phyloP scores from a whole-genome alignment of 495 filamentous ascomycete species.

The Pyrenopolyporus hunteri region DNA sequence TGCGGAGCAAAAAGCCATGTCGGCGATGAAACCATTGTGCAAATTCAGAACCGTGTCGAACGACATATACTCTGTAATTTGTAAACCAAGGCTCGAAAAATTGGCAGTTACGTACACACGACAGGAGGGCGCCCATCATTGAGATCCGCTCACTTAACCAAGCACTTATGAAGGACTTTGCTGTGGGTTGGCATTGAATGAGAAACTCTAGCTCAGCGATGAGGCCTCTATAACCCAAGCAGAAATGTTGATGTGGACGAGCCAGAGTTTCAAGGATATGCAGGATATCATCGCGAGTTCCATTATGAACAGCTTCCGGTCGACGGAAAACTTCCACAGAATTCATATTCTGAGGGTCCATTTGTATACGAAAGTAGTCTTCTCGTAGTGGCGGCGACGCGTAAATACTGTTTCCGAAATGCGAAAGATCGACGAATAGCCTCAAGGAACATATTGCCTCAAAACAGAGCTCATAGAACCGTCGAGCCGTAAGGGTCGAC shows the following conservation, averaged over 20 bases:
- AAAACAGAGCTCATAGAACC: background rate
- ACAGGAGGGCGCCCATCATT: conserved; percentile 1
- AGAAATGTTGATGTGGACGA: background rate
- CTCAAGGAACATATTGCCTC: background rate
- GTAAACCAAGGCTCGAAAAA: background rate
- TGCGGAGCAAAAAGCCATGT: background rate
- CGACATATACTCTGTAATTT: too few relatives aligned
- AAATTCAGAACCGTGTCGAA: too few relatives aligned
- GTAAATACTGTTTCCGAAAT: background rate
- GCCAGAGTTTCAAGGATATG: background rate
- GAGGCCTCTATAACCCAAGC: background rate
- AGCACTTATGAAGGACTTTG: background rate
- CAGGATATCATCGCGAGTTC: background rate
- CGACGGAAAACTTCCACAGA: background rate
- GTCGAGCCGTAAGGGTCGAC: too few relatives aligned
- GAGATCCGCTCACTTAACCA: background rate
- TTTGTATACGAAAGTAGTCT: background rate
- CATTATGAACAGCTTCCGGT: background rate
- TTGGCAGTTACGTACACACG: background rate
- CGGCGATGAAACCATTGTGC: too few relatives aligned
- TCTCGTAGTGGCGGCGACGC: background rate
- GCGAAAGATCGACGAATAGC: background rate
- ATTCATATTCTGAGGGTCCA: background rate
- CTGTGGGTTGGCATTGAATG: background rate
- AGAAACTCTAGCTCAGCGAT: conserved; percentile 4